Base-by-base conservation (phyloP, 2,329 filamentous ascomycete species). In the Zymoseptoria pseudotritici region DNA sequence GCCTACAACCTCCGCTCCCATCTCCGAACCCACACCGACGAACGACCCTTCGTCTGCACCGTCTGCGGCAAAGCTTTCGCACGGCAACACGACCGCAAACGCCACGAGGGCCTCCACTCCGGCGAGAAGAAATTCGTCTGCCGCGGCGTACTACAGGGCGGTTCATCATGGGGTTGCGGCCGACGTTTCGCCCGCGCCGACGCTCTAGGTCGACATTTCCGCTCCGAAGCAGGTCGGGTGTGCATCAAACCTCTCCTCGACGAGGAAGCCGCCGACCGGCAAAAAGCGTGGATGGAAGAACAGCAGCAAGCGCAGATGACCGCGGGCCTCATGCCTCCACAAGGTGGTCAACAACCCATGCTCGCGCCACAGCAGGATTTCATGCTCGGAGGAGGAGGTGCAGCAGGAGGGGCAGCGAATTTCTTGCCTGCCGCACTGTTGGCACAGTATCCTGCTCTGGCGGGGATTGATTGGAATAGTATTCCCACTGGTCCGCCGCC, bases 91-190 rank as follows among this genome's bases (percentile, higher is more conserved):
- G 94, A 99, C 73, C 88, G 94, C 53, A 99, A 99, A 76, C 88
- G 94, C 49, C 94, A 99, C 75, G 94, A 99, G 77, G 92, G 93
- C 49, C 79, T 99, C 50, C 94, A 99, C 71, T 95, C 90, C 0
- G 94, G 94, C 50, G 94, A 99, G 78, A 99, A 97, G 84, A 97
- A 96, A 72, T 99, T 97, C 72, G 90, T 97, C 7, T 99, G 94
- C 77, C 91, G 91, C 67, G 94, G 94, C 57, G 89, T 92, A 60
- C 84, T 99, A 55, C 92, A 93, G 66, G 85, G 85, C 1, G 86
- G 87, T 53, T 87, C 87, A 4, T 85, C 89, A 65, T 99, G 94
- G 94, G 94, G 94, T 20, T 99, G 94, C 67, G 91, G 91, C 3
- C 84, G 94, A 62, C 85, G 92, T 9, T 99, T 99, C 74, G 94